Evolutionary conservation across 2,329 filamentous ascomycete species (phyloP).

Genomic region (Penicillium sp.): DNA sequence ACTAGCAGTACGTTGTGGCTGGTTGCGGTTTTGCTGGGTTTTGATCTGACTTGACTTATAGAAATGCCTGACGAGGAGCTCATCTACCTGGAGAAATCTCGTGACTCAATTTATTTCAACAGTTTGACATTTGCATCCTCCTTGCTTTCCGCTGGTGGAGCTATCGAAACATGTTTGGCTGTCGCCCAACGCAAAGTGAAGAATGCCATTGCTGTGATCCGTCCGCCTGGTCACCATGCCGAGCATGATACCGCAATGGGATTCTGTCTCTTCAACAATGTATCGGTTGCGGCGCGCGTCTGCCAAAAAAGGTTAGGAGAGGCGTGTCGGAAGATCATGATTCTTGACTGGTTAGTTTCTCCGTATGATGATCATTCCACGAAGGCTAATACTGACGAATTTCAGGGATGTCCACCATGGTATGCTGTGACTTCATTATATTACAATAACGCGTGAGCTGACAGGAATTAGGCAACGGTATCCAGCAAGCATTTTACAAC

Average conservation of each 20-base stretch:
- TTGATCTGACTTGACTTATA: slow-evolving; percentile 32
- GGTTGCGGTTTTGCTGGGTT: not conserved
- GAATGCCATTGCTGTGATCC: slow-evolving; percentile 93
- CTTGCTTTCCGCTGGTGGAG: slow-evolving; percentile 82
- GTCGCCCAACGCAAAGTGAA: slow-evolving; percentile 82
- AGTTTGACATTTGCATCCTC: slow-evolving; percentile 79
- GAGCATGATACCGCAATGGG: slow-evolving; percentile 85
- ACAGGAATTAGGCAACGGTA: slow-evolving; percentile 71
- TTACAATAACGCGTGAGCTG: slow-evolving; percentile 20
- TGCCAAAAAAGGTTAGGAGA: slow-evolving; percentile 82
- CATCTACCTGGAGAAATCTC: slow-evolving; percentile 66
- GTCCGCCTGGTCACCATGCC: slow-evolving; percentile 93
- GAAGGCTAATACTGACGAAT: slow-evolving; percentile 19
- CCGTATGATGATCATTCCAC: not conserved
- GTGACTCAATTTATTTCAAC: slow-evolving; percentile 82
- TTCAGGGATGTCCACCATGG: slow-evolving; percentile 69
- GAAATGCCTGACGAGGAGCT: slow-evolving; percentile 62
- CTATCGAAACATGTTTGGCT: slow-evolving; percentile 94
- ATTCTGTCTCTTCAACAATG: slow-evolving; percentile 98
- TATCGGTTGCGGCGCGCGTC: slow-evolving; percentile 85
- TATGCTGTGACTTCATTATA: slow-evolving; percentile 26
- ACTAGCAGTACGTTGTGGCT: slow-evolving; percentile 44
- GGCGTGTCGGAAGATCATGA: slow-evolving; percentile 81
- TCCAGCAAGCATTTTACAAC: slow-evolving; percentile 93
- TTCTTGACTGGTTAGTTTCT: slow-evolving; percentile 84